phyloP scores from a whole-genome alignment of 2,329 filamentous ascomycete species.

The Fusarium dimerum region DNA sequence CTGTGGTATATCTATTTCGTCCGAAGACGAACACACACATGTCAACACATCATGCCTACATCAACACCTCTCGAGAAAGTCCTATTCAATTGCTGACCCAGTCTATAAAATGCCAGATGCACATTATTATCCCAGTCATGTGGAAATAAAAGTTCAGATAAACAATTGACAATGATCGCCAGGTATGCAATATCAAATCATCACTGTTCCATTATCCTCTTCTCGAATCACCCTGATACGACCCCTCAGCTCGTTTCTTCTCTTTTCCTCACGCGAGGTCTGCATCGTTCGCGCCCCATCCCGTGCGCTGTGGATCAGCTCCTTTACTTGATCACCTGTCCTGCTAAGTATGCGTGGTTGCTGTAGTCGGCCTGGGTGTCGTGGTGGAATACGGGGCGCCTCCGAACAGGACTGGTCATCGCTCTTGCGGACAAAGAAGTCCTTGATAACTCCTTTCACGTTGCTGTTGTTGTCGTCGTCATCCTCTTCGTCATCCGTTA shows the following conservation, averaged over 20 bases:
- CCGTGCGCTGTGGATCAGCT: conserved; percentile 25
- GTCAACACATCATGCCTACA: too few species aligned
- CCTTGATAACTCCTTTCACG: conserved; percentile 20
- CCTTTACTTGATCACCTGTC: conserved; percentile 27
- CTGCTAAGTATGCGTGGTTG: conserved; percentile 15
- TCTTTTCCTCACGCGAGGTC: conserved; percentile 32
- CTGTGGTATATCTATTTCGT: too few species aligned
- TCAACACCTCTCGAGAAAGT: too few species aligned
- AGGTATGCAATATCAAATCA: not conserved
- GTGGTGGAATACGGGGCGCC: conserved; percentile 10
- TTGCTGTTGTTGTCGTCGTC: conserved; percentile 19
- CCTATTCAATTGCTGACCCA: too few species aligned
- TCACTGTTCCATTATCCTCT: conserved; percentile 14
- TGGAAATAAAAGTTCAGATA: too few species aligned
- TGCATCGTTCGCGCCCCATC: conserved; percentile 23
- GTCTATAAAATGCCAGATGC: too few species aligned
- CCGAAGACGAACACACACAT: too few species aligned
- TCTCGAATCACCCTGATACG: conserved; percentile 39
- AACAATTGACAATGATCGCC: too few species aligned
- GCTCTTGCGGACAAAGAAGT: conserved; percentile 25
- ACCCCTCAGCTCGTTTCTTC: conserved; percentile 37
- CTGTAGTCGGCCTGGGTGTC: conserved; percentile 5
- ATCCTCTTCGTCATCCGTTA: conserved; percentile 31
- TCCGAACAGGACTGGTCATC: conserved; percentile 22
- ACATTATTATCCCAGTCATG: too few species aligned